These are phyloP conservation scores for Manihot esculenta DNA, from an alignment of 441 rosid genomes.

Conservation along the genomic window DNA sequence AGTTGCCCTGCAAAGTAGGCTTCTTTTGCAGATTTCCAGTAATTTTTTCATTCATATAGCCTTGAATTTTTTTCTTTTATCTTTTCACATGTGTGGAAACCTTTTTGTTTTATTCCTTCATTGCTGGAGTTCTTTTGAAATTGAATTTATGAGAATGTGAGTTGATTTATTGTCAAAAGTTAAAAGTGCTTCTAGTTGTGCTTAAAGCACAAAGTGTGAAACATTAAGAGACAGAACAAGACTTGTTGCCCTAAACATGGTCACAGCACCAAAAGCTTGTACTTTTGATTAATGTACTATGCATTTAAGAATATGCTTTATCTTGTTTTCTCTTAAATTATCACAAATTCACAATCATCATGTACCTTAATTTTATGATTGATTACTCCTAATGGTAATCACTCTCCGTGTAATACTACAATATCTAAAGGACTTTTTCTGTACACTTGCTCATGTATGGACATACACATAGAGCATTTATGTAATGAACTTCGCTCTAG, in stretches of 20 bases:
- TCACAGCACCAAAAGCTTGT: not conserved
- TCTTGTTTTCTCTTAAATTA: not conserved
- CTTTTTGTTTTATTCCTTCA: not conserved
- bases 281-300: not conserved
- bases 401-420: not conserved
- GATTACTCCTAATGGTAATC: not conserved
- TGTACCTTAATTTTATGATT: not conserved
- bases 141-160: not conserved
- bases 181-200: not conserved
- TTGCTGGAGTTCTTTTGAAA: not conserved
- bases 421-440: not conserved
- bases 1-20: constrained; percentile 95
- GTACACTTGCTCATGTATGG: not conserved
- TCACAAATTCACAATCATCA: not conserved
- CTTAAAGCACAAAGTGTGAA: not conserved
- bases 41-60: not conserved
- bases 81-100: not conserved
- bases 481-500: not conserved
- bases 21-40: constrained; percentile 8
- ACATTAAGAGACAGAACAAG: not conserved
- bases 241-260: not conserved
- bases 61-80: not conserved
- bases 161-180: not conserved
- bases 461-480: not conserved
- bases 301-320: not conserved